Evolutionary conservation across 768 basidiomycete genomes (phyloP).

Genomic region (Tephrocybe sp.): DNA sequence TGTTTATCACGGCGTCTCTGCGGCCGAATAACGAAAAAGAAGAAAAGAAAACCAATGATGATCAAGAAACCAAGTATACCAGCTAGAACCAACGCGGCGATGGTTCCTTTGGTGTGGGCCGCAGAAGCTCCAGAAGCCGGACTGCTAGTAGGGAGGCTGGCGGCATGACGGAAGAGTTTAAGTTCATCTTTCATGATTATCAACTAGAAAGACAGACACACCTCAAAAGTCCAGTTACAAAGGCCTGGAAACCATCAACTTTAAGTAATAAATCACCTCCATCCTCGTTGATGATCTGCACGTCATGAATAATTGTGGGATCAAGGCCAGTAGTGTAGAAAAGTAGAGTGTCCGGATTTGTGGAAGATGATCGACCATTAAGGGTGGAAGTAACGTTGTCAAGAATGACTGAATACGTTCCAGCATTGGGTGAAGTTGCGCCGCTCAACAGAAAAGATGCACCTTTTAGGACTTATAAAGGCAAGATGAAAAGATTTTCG

Average conservation of each 20-base stretch:
- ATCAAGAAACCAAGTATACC: constrained; percentile 50
- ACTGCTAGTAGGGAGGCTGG: not conserved
- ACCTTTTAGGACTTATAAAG: constrained; percentile 37
- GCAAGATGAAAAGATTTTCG: constrained; percentile 1
- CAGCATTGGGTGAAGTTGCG: constrained; percentile 53
- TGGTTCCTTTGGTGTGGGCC: constrained; percentile 47
- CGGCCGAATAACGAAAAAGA: constrained; percentile 46
- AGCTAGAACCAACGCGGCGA: constrained; percentile 64
- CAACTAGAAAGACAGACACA: constrained; percentile 16
- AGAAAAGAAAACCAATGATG: constrained; percentile 38
- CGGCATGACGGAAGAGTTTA: not conserved
- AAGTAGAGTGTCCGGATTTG: constrained; percentile 49
- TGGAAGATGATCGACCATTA: constrained; percentile 53
- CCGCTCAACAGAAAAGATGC: constrained; percentile 61
- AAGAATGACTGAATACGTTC: constrained; percentile 53
- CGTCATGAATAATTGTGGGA: constrained; percentile 40
- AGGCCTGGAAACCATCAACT: constrained; percentile 49
- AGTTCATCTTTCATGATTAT: not conserved
- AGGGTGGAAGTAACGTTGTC: constrained; percentile 42
- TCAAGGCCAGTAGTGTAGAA: constrained; percentile 65
- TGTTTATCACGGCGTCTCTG: constrained; percentile 31
- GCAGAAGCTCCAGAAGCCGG: constrained; percentile 4
- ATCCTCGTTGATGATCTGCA: constrained; percentile 57
- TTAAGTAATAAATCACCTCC: constrained; percentile 47
- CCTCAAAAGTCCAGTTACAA: constrained; percentile 26